Conservation (phyloP, 2,329 filamentous ascomycete genomes). For the Trichocomaceae sp. region DNA sequence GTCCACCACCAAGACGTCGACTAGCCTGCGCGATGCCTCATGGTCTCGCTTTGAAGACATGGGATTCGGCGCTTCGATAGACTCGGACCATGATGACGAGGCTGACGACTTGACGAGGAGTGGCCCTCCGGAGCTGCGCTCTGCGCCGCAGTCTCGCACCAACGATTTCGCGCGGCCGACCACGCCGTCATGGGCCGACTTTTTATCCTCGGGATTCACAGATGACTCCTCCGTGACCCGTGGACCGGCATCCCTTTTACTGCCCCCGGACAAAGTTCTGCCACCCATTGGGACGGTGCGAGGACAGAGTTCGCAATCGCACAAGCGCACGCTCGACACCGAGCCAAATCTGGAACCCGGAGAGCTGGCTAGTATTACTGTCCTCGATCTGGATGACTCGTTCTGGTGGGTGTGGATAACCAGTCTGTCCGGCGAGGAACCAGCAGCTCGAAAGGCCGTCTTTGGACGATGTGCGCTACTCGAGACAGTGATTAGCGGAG, state of each 20-base stretch:
- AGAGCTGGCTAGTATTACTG: constrained; percentile 85
- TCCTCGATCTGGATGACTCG: constrained; percentile 81
- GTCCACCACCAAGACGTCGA: constrained; percentile 63
- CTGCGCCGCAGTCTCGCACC: constrained; percentile 60
- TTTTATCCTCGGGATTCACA: constrained; percentile 85
- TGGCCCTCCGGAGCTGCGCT: constrained; percentile 51
- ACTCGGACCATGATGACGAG: constrained; percentile 61
- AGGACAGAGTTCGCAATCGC: constrained; percentile 80
- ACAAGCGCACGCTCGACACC: constrained; percentile 63
- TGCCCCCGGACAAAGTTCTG: constrained; percentile 87
- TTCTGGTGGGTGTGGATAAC: constrained; percentile 99
- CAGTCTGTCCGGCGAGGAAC: constrained; percentile 87
- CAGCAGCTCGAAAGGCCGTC: constrained; percentile 74
- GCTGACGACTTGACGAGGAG: constrained; percentile 26
- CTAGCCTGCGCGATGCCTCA: constrained; percentile 71
- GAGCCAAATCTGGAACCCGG: constrained; percentile 72
- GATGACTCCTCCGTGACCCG: constrained; percentile 66
- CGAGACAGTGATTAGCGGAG: constrained; percentile 74
- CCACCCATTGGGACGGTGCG: constrained; percentile 69
- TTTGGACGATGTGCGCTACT: constrained; percentile 91
- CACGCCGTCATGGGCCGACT: constrained; percentile 97
- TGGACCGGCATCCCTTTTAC: constrained; percentile 59
- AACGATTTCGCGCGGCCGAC: constrained; percentile 71
- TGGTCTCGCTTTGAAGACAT: constrained; percentile 97
- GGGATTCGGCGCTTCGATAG: constrained; percentile 71